Evolutionary conservation across 768 basidiomycete genomes (phyloP).

Genomic region (Leccinum variicolor): DNA sequence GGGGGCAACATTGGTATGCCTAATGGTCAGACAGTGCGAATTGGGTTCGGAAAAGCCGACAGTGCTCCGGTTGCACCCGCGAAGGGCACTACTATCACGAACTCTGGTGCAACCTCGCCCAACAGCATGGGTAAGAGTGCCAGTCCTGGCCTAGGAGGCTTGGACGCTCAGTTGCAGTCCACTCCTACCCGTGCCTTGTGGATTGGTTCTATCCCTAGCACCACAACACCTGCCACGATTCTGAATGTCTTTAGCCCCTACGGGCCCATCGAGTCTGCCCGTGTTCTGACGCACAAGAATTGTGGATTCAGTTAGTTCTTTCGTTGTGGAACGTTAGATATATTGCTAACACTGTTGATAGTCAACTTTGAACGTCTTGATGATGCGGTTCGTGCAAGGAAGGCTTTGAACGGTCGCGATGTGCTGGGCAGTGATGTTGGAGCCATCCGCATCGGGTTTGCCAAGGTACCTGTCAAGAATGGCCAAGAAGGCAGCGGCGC

Average conservation of each 20-base stretch:
- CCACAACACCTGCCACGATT: conserved; percentile 92
- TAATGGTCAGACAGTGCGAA: conserved; percentile 93
- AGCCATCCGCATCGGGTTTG: conserved; percentile 94
- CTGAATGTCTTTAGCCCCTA: conserved; percentile 96
- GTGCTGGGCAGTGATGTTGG: conserved; percentile 96
- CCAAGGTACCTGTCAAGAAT: conserved; percentile 92
- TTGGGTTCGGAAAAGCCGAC: conserved; percentile 97
- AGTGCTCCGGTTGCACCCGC: conserved; percentile 91
- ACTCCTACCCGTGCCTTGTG: conserved; percentile 94
- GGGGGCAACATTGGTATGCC: conserved; percentile 94
- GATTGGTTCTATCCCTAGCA: conserved; percentile 96
- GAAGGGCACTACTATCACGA: conserved; percentile 63
- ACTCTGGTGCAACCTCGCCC: conserved; percentile 64
- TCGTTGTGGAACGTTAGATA: not conserved
- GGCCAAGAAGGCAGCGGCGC: conserved; percentile 59
- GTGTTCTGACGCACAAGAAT: conserved; percentile 96
- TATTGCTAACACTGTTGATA: conserved; percentile 24
- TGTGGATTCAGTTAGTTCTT: conserved; percentile 77
- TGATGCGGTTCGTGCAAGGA: conserved; percentile 93
- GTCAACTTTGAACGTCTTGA: conserved; percentile 98
- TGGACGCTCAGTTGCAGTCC: conserved; percentile 86
- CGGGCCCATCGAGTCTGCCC: conserved; percentile 94
- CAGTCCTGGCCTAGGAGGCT: conserved; percentile 56
- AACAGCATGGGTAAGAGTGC: conserved; percentile 47
- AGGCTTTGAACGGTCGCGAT: conserved; percentile 93